phyloP scores from a whole-genome alignment of 257 asterid species.

The Gardenia jasminoides region DNA sequence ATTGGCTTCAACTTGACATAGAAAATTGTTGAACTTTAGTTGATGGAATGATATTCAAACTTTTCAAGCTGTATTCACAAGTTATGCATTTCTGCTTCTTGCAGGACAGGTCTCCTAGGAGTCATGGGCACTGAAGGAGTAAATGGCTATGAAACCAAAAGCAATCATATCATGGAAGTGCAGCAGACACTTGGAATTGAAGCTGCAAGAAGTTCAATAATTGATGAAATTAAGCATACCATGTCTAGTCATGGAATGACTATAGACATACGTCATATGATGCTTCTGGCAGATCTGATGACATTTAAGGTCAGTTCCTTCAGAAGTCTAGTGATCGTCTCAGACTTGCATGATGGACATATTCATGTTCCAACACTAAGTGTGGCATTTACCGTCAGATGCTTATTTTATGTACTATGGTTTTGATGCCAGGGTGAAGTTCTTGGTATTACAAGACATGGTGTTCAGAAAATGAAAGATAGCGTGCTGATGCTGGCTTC shows the following conservation, averaged over 20 bases:
- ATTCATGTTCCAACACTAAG: background rate
- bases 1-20: too few species aligned
- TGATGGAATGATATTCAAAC: background rate
- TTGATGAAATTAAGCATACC: constrained; percentile 68
- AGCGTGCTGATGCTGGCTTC: constrained; percentile 93
- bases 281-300: constrained; percentile 95
- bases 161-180: constrained; percentile 80
- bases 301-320: constrained; percentile 64
- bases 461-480: constrained; percentile 84
- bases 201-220: constrained; percentile 77
- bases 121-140: constrained; percentile 95
- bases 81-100: constrained; percentile 14
- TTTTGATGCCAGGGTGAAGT: constrained; percentile 72
- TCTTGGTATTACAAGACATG: constrained; percentile 81
- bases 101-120: constrained; percentile 78
- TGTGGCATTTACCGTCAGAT: constrained; percentile 4
- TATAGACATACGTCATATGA: constrained; percentile 93
- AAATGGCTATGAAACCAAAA: constrained; percentile 56
- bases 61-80: background rate
- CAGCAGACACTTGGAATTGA: constrained; percentile 76
- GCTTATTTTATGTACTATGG: background rate
- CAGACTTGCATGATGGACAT: background rate
- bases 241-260: constrained; percentile 86
- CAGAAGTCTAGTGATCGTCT: background rate
- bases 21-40: background rate